Base-by-base conservation (phyloP, 495 filamentous ascomycete genomes). In the Penicillium manginii region DNA sequence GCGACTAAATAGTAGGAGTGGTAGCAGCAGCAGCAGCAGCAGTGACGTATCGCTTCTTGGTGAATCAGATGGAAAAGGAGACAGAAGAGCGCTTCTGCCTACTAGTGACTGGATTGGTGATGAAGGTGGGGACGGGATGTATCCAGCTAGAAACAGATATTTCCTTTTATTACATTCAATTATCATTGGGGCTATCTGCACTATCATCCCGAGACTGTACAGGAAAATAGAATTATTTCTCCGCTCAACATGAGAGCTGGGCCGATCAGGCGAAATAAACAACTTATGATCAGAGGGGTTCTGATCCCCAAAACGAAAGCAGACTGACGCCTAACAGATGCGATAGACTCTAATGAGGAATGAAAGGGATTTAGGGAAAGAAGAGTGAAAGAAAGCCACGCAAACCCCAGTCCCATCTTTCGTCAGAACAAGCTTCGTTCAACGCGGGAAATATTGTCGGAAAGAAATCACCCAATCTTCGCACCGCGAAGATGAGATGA, bases 271-370 rank as follows among this genome's bases (percentile, higher is more conserved):
- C 42, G 43, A 17, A 17, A 42, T 8, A 18, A 33, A 47, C 54
- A 11, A 29, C 14, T 19, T 1, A 32, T 29, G 50, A 64, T 22
- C 55, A 52, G 22, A 52, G 46, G 56, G 53, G 49, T 31, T 52
- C 48, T 42, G 21, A 55, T 60, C 40, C 52, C 57, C 39, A 56
- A 68, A 57, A 45, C 55, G 54, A 61, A 12, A 57, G 21, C 57
- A 64, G 50, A 63, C 50, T 51, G 59, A 68, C 61, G 64, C 66
- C 45, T 64, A 55, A 29, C 47, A 63, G 53, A 69, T 69, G 67
- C 67, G 67, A 64, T 50, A 48, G 55, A 42, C 21, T 57, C 40
- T 56, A 17, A 39, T 14, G 6, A 39, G 35, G 35, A 11, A 39
- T 12, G 35, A 19, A 19, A 43, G n/a, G 1, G 17, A 17, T 43